A percentile compares a stretch with the other conserved stretches of the same genome.
Conservation (phyloP, 2,329 filamentous ascomycete genomes). For the Thielaviopsis musarum region DNA sequence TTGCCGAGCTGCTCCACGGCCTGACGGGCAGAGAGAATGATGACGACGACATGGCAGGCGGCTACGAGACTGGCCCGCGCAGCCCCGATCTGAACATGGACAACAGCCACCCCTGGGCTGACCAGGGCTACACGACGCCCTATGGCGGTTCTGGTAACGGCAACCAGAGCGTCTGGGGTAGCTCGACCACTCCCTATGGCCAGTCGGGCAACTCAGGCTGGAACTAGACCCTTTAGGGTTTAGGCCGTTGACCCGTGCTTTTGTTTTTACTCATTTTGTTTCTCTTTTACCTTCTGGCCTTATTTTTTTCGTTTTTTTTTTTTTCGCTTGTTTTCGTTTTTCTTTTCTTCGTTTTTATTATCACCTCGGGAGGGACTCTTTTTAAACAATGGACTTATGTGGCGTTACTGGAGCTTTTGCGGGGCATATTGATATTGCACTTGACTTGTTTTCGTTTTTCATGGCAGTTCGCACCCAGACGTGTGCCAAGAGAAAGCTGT, state of each 20-base stretch:
- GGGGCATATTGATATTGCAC: too few relatives aligned
- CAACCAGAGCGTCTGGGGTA: slow-evolving; percentile 46
- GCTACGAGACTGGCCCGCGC: slow-evolving; percentile 45
- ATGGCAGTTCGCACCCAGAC: too few relatives aligned
- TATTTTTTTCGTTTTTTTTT: background rate
- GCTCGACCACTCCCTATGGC: slow-evolving; percentile 30
- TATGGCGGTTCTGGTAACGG: slow-evolving; percentile 41
- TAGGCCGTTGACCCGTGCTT: background rate
- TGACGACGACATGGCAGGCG: slow-evolving; percentile 21
- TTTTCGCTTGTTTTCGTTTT: slow-evolving; percentile 2
- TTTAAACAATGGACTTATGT: too few relatives aligned
- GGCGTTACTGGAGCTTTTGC: too few relatives aligned
- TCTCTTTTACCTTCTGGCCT: background rate
- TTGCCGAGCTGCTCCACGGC: slow-evolving; percentile 60
- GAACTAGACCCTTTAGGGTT: slow-evolving; percentile 8
- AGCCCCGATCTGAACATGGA: slow-evolving; percentile 49
- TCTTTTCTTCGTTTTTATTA: background rate
- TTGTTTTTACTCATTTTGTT: too few relatives aligned
- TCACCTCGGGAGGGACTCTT: too few relatives aligned
- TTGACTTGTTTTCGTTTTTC: too few relatives aligned
- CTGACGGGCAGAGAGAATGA: slow-evolving; percentile 37
- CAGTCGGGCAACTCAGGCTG: slow-evolving; percentile 13
- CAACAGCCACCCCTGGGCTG: slow-evolving; percentile 38
- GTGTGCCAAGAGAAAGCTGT: too few relatives aligned
- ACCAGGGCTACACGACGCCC: slow-evolving; percentile 53